These are phyloP conservation scores for Rhododendron kiyosumense DNA, from an alignment of 148 eudicot genomes.

Conservation along the genomic window DNA sequence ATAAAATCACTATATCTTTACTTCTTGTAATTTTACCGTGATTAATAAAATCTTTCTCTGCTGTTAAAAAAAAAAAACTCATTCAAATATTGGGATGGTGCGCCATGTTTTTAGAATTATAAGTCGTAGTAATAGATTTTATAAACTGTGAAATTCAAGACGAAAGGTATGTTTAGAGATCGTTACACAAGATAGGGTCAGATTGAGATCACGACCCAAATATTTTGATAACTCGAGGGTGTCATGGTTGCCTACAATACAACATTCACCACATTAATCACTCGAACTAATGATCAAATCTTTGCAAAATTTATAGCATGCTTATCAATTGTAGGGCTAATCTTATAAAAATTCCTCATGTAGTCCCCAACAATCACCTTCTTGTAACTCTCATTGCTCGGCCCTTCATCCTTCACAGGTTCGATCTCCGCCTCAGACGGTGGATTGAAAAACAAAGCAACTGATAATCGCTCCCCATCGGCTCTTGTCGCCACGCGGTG, in stretches of 20 bases:
- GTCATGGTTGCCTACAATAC: not conserved
- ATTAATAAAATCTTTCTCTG: no score
- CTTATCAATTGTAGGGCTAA: conserved; percentile 19
- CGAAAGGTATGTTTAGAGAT: not conserved
- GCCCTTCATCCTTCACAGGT: conserved; percentile 10
- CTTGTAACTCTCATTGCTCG: conserved; percentile 7
- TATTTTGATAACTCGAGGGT: not conserved
- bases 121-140: not conserved
- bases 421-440: conserved; percentile 12
- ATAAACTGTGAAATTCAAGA: not conserved
- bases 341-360: conserved; percentile 12
- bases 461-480: conserved; percentile 8
- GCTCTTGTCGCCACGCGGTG: conserved; percentile 10
- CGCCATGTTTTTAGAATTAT: not conserved
- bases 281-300: not conserved
- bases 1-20: no score
- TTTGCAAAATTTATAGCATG: conserved; percentile 20
- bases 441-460: conserved; percentile 25
- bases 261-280: not conserved
- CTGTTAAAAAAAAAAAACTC: no score
- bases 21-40: no score
- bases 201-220: not conserved
- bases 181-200: not conserved
- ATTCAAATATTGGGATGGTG: not conserved
- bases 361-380: conserved; percentile 22